Base-by-base conservation (phyloP, 345 rosid genomes). In the Eucalyptus marginata region DNA sequence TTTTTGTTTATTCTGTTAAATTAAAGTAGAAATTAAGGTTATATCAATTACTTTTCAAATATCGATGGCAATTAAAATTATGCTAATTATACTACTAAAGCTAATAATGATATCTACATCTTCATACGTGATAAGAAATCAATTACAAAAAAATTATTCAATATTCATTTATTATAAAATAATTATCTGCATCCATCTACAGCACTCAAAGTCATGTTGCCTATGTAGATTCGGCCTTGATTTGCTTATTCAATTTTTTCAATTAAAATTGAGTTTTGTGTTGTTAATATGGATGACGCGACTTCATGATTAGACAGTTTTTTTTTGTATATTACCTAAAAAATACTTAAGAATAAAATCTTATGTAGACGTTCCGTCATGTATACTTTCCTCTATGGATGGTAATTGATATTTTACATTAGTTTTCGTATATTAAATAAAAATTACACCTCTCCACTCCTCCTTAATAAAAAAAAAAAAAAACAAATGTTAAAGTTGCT, bases 321-420 rank as follows among this genome's bases (percentile, higher is more conserved):
- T n/a, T 14, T 64, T 66, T 9, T 56, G 13, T 0, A 15, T 66
- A 31, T 66, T 33, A 68, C 12, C 44, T 68, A 2, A 68, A 68
- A 33, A 68, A 33, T 68, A 8, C 25, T 0, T 68, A 8, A 8
- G 79, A 68, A 33, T 68, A 68, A 33, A 1, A 31, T 33, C 4
- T 8, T 33, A 33, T 1, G 7, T 36, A 3, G 43, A 33, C 2
- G 5, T 4, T 33, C 1, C 16, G 12, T 68, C 6, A 4, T 8
- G 22, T 31, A 31, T 68, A 31, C 71, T 33, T 17, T 68, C 36
- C 79, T 68, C 43, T 68, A 68, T 2, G 4, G 10, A 68, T 3
- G 6, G 12, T 33, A 16, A 68, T 17, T 68, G 80, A 68, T 68
- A 33, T 68, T 31, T 68, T 31, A 33, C 36, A 40, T 68, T 68